Percentiles rank a stretch among this genome's conserved stretches.
phyloP scores from a whole-genome alignment of 208 protist species.

The Wallacemonas sp. region DNA sequence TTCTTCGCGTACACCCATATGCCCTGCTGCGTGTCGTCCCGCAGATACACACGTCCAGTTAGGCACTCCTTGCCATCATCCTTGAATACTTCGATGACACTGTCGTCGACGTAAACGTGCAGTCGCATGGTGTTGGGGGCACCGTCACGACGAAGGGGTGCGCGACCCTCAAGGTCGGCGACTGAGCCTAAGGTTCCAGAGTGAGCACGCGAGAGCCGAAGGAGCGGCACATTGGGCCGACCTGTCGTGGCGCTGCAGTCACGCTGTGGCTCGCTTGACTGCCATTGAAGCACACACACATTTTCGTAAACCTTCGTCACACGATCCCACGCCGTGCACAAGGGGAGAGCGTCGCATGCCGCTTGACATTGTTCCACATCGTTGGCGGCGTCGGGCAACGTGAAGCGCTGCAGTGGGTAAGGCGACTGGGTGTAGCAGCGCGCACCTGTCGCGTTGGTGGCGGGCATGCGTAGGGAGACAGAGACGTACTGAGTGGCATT shows the following conservation, averaged over 20 bases:
- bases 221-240: constrained; percentile 11
- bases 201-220: background rate
- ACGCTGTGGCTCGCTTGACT: background rate
- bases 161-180: constrained; percentile 4
- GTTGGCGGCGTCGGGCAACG: constrained; percentile 7
- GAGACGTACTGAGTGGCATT: background rate
- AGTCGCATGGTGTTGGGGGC: constrained; percentile 1
- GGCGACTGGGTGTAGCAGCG: constrained; percentile 15
- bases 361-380: constrained; percentile 8
- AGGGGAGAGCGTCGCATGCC: background rate
- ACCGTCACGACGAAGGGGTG: background rate
- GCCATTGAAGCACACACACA: constrained; percentile 8
- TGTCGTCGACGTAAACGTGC: constrained; percentile 24
- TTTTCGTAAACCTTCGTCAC: background rate
- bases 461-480: constrained; percentile 21
- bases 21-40: background rate
- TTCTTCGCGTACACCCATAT: constrained; percentile 15
- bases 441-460: constrained; percentile 5
- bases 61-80: constrained; percentile 28
- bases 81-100: constrained; percentile 30
- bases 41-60: constrained; percentile 29
- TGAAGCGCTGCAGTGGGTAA: background rate
- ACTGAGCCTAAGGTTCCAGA: constrained; percentile 6
- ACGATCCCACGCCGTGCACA: constrained; percentile 22
- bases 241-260: constrained; percentile 17